Base-by-base conservation (phyloP, 768 basidiomycete genomes). In the Mycena leptocephala region DNA sequence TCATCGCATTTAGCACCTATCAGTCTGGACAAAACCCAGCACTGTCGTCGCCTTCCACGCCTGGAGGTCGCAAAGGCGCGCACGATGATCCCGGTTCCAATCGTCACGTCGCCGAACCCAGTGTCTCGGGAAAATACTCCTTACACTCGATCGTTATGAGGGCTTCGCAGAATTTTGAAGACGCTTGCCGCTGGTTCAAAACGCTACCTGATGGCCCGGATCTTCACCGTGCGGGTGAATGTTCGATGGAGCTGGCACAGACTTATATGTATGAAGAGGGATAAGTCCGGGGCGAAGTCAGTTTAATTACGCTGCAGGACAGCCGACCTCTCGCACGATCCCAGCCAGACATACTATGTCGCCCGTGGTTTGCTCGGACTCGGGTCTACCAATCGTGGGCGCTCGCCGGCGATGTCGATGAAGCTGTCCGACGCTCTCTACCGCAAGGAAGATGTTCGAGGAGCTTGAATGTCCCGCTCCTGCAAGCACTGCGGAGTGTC, bases 21-120 rank as follows among this genome's bases (percentile, higher is more conserved):
- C 82, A 82, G 53, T 24, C 30, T 46, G 55, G 35, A 72, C 73
- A 1, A 71, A 71, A 41, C 82, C 82, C 20, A 76, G 73, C 43
- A 32, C 55, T 22, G 73, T 69, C 3, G 46, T 63, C 4, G 59
- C 48, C 56, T n/a, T 14, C 1, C 73, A 70, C 37, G 68, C 74
- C 68, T 75, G 58, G 24, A 39, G 35, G 51, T 75, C 13, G 74
- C 74, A 13, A 26, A 30, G 4, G 72, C 55, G 39, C 32, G 13
- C 0, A 18, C 1, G 26, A 58, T 14, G 37, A 43, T 72, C 14
- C 5, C 16, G n/a, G n/a, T n/a, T n/a, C n/a, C n/a, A n/a, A n/a
- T n/a, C n/a, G n/a, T n/a, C n/a, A n/a, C n/a, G n/a, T n/a, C n/a
- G n/a, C n/a, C 10, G 51, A 43, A 13, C 53, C 71, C 16, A 32